These are phyloP conservation scores for Trichoderma asperellum DNA, from an alignment of 2,329 filamentous ascomycete genomes.

Conservation along the genomic window DNA sequence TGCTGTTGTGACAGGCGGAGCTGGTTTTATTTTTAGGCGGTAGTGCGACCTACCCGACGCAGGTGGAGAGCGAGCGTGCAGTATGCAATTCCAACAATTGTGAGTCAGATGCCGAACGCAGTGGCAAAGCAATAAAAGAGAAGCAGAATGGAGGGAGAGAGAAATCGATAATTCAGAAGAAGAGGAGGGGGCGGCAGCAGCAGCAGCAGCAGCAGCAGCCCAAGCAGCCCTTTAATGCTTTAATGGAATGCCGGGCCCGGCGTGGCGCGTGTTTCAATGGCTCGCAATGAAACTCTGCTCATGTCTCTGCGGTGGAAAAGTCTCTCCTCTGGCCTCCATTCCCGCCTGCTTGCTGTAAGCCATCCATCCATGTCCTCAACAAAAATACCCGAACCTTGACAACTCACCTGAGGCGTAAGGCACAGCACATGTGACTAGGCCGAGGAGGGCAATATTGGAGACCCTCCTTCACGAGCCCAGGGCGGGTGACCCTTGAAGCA, in stretches of 20 bases:
- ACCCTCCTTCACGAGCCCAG: constrained; percentile 1
- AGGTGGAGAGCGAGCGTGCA: not conserved
- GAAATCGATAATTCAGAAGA: not conserved
- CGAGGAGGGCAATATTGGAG: constrained; percentile 7
- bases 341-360: not conserved
- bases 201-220: not conserved
- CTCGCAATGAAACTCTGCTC: not conserved
- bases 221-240: not conserved
- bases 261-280: not conserved
- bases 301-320: not conserved
- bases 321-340: not conserved
- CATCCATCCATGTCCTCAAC: not conserved
- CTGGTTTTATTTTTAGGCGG: constrained; percentile 3
- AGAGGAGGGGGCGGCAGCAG: not conserved
- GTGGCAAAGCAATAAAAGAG: not conserved
- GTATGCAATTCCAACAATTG: not conserved
- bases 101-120: not conserved
- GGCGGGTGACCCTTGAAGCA: not conserved
- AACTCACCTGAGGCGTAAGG: not conserved
- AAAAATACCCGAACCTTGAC: constrained; percentile 10
- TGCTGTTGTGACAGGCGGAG: constrained; percentile 11
- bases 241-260: not conserved
- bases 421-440: constrained; percentile 4
- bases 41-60: not conserved
- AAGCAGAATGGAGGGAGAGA: not conserved